These are phyloP conservation scores for Serpula lacrymans DNA, from an alignment of 768 basidiomycete genomes.

Conservation along the genomic window DNA sequence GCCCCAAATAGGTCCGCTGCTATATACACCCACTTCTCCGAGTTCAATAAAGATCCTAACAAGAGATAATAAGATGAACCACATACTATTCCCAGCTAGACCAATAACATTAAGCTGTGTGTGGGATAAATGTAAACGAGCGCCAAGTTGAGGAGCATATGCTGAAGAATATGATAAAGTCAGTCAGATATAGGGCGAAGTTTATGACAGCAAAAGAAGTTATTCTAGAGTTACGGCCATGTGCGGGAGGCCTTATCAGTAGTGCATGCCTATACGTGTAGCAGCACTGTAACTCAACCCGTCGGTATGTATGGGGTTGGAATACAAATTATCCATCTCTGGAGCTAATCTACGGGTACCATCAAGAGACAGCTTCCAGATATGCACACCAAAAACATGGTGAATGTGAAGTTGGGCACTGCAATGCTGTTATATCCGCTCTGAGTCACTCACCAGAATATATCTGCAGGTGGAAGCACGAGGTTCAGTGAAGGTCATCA, in stretches of 20 bases:
- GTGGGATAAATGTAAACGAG: slow-evolving; percentile 70
- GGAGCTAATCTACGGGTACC: no score
- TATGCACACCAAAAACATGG: no score
- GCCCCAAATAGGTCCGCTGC: slow-evolving; percentile 75
- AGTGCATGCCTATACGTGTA: no score
- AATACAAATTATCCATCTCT: no score
- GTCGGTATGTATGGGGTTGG: no score
- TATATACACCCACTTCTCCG: slow-evolving; percentile 67
- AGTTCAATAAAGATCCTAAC: background rate
- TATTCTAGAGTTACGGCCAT: no score
- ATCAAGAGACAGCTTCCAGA: no score
- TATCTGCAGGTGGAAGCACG: slow-evolving; percentile 14
- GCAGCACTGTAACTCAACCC: no score
- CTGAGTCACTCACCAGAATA: slow-evolving; percentile 28
- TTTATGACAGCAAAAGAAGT: no score
- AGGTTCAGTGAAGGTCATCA: background rate
- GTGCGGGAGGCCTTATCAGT: no score
- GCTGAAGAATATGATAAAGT: slow-evolving; percentile 38
- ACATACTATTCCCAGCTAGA: slow-evolving; percentile 71
- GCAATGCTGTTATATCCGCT: no score
- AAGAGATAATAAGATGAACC: background rate
- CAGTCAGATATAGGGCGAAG: slow-evolving; percentile 1
- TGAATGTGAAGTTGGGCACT: no score
- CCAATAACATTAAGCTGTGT: slow-evolving; percentile 82
- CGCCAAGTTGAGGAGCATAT: slow-evolving; percentile 83